These are phyloP conservation scores for Pseudocercospora eumusae DNA, from an alignment of 2,329 filamentous ascomycete genomes.

Conservation along the genomic window DNA sequence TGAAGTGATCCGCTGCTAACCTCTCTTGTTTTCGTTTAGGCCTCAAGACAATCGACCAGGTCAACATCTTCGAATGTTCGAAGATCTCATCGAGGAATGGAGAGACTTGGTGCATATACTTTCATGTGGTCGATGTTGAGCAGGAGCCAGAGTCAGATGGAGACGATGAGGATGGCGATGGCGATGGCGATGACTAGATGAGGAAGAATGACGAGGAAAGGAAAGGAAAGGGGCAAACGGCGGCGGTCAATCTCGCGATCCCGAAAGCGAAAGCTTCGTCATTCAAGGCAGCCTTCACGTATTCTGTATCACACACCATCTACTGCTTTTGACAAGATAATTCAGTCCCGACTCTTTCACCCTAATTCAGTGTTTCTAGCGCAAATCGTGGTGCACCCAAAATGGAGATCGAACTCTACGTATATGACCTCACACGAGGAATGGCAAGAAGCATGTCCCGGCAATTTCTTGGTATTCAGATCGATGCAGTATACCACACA, in stretches of 20 bases:
- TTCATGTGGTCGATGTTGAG: conserved; percentile 2
- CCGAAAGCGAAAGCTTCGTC: conserved; percentile 1
- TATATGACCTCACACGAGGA: conserved; percentile 54
- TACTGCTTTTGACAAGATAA: neutral
- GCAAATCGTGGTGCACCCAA: neutral
- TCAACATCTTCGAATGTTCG: conserved; percentile 12
- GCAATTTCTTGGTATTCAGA: conserved; percentile 65
- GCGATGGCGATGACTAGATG: neutral
- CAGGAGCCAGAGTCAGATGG: neutral
- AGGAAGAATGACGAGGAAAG: neutral
- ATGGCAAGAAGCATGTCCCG: conserved; percentile 54
- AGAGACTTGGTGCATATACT: conserved; percentile 10
- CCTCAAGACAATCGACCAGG: conserved; percentile 10
- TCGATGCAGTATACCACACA: conserved; percentile 95
- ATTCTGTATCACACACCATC: neutral
- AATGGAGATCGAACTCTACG: conserved; percentile 55
- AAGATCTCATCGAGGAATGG: neutral
- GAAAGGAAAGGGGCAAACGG: neutral
- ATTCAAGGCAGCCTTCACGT: neutral
- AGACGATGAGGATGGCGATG: neutral
- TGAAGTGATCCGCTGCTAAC: conserved; percentile 6
- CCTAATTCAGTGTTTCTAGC: neutral
- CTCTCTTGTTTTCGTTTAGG: neutral
- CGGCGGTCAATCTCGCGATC: neutral
- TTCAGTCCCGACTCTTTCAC: neutral